Evolutionary conservation across 345 rosid species (phyloP).

Genomic region (Populus euphratica): DNA sequence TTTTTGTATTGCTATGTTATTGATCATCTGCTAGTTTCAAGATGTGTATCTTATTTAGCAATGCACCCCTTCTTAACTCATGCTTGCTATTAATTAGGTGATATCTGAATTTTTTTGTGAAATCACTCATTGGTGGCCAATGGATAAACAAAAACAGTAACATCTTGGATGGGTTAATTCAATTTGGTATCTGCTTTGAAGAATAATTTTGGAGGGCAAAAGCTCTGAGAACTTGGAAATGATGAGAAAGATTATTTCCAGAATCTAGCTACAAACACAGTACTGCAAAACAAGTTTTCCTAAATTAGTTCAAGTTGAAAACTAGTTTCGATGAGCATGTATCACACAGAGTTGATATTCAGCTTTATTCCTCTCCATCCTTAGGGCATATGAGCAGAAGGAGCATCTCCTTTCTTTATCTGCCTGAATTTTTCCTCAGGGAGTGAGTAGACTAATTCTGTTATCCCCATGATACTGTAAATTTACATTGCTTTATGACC

Average conservation of each 20-base stretch:
- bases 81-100: background rate
- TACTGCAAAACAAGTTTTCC: background rate
- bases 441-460: background rate
- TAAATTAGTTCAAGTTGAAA: background rate
- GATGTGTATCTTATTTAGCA: background rate
- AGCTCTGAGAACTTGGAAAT: background rate
- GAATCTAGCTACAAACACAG: background rate
- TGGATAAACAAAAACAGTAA: background rate
- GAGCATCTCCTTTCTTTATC: background rate
- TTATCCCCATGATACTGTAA: background rate
- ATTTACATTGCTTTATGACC: too few species aligned
- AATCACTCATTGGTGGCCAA: background rate
- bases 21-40: background rate
- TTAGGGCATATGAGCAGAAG: background rate
- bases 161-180: background rate
- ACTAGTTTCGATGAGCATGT: background rate
- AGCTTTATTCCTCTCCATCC: background rate
- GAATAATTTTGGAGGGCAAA: background rate
- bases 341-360: background rate
- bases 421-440: background rate
- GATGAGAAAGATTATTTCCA: background rate
- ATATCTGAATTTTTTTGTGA: background rate
- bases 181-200: background rate
- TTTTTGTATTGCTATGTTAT: background rate
- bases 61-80: background rate